A percentile compares a stretch with the other conserved stretches of the same genome.
These are phyloP conservation scores for Amylocarpus encephaloides DNA, from an alignment of 2,329 filamentous ascomycete genomes.

Conservation along the genomic window DNA sequence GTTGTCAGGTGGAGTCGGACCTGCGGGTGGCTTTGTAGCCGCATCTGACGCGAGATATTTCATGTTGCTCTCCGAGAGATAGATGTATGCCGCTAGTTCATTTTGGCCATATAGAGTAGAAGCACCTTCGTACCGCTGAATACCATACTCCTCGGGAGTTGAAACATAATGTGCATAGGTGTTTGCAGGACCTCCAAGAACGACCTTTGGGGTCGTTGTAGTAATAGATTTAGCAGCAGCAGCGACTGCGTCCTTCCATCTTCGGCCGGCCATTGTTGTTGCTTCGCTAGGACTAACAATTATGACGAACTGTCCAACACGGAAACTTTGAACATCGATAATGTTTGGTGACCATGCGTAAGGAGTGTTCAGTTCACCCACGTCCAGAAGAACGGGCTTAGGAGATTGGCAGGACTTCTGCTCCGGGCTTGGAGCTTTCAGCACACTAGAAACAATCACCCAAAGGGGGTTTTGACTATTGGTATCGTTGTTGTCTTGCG, in stretches of 20 bases:
- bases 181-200: constrained; percentile 84
- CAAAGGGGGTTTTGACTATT: constrained; percentile 62
- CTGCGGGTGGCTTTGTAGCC: constrained; percentile 37
- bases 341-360: constrained; percentile 89
- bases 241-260: constrained; percentile 63
- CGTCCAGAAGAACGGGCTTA: constrained; percentile 82
- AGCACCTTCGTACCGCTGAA: constrained; percentile 93
- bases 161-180: constrained; percentile 76
- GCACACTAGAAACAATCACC: constrained; percentile 62
- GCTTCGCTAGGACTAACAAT: constrained; percentile 81
- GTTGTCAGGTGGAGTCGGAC: constrained; percentile 74
- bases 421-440: constrained; percentile 61
- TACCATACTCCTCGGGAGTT: constrained; percentile 70
- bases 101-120: constrained; percentile 82
- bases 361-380: constrained; percentile 66
- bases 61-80: constrained; percentile 69
- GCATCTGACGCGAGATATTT: constrained; percentile 52
- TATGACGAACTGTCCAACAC: constrained; percentile 78
- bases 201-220: constrained; percentile 57
- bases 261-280: constrained; percentile 83
- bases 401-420: constrained; percentile 50
- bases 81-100: constrained; percentile 81
- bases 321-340: constrained; percentile 78
- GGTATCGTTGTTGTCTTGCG: constrained; percentile 68
- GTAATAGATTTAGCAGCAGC: constrained; percentile 35